phyloP scores from a whole-genome alignment of 192 early-diverging fungal genomes.

The Backusella liffmaniae region DNA sequence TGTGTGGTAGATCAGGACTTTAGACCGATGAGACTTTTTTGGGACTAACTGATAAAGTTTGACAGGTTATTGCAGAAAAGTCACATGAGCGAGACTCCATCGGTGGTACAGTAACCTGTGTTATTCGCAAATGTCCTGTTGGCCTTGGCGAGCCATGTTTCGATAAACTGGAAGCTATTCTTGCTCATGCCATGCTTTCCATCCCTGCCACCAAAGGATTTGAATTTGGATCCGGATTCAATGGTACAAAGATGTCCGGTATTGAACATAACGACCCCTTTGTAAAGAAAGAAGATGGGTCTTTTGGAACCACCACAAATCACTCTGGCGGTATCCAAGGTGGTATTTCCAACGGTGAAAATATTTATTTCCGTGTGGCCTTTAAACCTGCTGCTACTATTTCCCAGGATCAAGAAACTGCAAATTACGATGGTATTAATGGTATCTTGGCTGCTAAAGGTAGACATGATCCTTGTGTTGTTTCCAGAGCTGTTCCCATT shows the following conservation, averaged over 20 bases:
- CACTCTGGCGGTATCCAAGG: constrained; percentile 97
- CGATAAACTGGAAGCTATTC: constrained; percentile 93
- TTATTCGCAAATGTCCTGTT: constrained; percentile 88
- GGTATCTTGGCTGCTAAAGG: constrained; percentile 92
- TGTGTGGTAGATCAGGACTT: background rate
- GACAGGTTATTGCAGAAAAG: constrained; percentile 62
- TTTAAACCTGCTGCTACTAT: constrained; percentile 98
- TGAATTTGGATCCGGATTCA: constrained; percentile 93
- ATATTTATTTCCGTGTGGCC: constrained; percentile 95
- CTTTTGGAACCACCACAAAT: constrained; percentile 86
- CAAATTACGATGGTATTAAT: constrained; percentile 76
- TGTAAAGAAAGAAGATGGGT: constrained; percentile 53
- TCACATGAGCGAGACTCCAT: constrained; percentile 86
- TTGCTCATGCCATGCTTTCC: constrained; percentile 98
- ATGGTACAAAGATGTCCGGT: constrained; percentile 84
- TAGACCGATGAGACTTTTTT: background rate
- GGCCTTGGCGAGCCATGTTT: constrained; percentile 98
- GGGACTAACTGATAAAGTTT: background rate
- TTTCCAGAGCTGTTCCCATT: constrained; percentile 94
- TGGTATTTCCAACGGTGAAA: constrained; percentile 94
- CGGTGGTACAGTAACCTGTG: constrained; percentile 93
- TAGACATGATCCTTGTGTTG: constrained; percentile 95
- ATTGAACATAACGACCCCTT: constrained; percentile 94
- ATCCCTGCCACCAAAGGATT: constrained; percentile 99
- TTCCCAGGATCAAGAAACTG: constrained; percentile 83